A percentile compares a stretch with the other conserved stretches of the same genome.
Evolutionary conservation across 495 filamentous ascomycete genomes (phyloP).

Genomic region (Talaromyces trachyspermus): DNA sequence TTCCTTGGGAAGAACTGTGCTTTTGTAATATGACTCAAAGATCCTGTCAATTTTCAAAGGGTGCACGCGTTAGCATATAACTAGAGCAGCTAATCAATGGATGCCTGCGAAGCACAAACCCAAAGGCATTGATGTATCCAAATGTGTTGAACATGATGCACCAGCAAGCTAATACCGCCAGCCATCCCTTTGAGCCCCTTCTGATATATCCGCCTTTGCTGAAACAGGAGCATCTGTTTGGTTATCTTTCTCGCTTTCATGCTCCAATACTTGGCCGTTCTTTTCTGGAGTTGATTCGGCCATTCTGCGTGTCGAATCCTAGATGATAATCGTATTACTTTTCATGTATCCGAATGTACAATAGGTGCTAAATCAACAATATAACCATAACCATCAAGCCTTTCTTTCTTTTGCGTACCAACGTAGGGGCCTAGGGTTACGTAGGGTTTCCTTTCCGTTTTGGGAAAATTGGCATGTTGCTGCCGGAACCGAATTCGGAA

Average conservation of each 20-base stretch:
- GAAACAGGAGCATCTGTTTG: neutral
- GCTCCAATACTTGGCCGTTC: too few species aligned
- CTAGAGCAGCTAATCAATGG: neutral
- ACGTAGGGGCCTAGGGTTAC: neutral
- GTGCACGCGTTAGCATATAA: neutral
- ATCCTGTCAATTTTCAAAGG: slow-evolving; percentile 7
- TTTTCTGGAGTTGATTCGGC: too few species aligned
- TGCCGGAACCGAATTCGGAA: neutral
- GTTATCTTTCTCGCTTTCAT: too few species aligned
- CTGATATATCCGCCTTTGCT: slow-evolving; percentile 33
- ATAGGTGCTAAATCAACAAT: too few species aligned
- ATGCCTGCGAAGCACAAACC: slow-evolving; percentile 14
- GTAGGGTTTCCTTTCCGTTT: neutral
- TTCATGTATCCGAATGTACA: too few species aligned
- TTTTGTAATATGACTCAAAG: slow-evolving; percentile 25
- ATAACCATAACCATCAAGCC: too few species aligned
- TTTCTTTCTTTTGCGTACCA: neutral
- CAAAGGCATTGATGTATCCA: slow-evolving; percentile 48
- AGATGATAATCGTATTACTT: too few species aligned
- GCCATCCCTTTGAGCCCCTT: slow-evolving; percentile 50
- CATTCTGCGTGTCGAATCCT: too few species aligned
- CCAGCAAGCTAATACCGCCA: slow-evolving; percentile 49
- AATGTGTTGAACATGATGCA: slow-evolving; percentile 50
- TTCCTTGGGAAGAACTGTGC: slow-evolving; percentile 12
- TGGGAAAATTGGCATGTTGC: neutral